phyloP scores from a whole-genome alignment of 1,139 yeast genomes.

The Lizanozyma gosingica region DNA sequence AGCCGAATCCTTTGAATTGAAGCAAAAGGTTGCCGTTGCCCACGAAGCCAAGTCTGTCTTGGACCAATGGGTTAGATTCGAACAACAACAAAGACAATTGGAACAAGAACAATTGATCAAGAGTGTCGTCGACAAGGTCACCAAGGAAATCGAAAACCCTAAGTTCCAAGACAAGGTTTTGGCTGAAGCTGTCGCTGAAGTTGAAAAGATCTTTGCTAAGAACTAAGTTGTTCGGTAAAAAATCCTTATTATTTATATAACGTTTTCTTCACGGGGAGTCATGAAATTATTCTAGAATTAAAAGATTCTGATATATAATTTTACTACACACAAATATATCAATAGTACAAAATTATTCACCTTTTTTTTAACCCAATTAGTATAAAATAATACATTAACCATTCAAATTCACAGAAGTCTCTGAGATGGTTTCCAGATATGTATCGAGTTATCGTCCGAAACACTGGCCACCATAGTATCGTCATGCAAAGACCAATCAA shows the following conservation, averaged over 20 bases:
- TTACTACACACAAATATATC: background rate
- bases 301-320: background rate
- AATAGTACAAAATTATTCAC: background rate
- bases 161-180: constrained; percentile 92
- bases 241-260: constrained; percentile 1
- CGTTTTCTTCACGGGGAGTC: background rate
- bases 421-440: constrained; percentile 74
- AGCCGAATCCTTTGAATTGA: constrained; percentile 86
- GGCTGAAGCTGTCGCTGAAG: constrained; percentile 83
- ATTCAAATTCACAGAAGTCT: no score
- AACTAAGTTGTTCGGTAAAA: constrained; percentile 16
- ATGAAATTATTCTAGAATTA: constrained; percentile 1
- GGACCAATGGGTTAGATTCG: constrained; percentile 99
- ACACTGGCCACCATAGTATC: constrained; percentile 78
- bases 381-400: no score
- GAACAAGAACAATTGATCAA: constrained; percentile 91
- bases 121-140: constrained; percentile 80
- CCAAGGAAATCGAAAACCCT: constrained; percentile 75
- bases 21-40: constrained; percentile 84
- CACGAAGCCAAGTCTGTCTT: constrained; percentile 88
- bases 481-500: constrained; percentile 78
- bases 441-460: constrained; percentile 82
- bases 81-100: constrained; percentile 90
- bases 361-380: no score
- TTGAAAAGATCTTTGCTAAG: constrained; percentile 72